Evolutionary conservation across 1,284 basidiomycete species (phyloP).

Genomic region (Pseudozyma sp.): DNA sequence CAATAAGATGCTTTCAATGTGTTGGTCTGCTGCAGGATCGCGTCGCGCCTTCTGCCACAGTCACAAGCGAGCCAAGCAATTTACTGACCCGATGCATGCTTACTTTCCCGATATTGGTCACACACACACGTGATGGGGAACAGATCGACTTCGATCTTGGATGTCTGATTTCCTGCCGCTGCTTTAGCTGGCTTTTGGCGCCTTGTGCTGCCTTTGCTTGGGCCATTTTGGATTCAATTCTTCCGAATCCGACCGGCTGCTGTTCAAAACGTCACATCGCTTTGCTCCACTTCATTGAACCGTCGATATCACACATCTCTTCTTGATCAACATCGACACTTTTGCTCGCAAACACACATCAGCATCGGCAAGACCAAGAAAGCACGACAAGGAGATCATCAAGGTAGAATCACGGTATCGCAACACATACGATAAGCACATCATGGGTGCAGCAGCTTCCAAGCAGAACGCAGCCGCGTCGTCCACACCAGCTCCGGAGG

Average conservation of each 20-base stretch:
- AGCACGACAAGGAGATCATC: no score
- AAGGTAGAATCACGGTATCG: neutral
- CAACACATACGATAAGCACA: neutral
- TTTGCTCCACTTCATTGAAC: slow-evolving; percentile 9
- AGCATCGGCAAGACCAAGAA: neutral
- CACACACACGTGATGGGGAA: slow-evolving; percentile 27
- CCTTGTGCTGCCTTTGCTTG: neutral
- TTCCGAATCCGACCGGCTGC: slow-evolving; percentile 42
- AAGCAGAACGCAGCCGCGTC: slow-evolving; percentile 42
- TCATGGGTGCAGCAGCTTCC: slow-evolving; percentile 51
- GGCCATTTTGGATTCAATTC: slow-evolving; percentile 11
- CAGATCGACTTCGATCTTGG: neutral
- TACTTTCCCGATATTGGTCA: slow-evolving; percentile 11
- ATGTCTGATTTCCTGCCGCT: no score
- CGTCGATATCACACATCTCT: neutral
- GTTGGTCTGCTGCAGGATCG: slow-evolving; percentile 18
- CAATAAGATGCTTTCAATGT: slow-evolving; percentile 5
- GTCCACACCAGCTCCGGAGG: slow-evolving; percentile 38
- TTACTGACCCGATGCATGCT: neutral
- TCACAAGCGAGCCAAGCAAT: slow-evolving; percentile 3
- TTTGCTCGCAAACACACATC: neutral
- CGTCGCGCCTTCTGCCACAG: slow-evolving; percentile 20
- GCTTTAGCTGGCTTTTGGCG: no score
- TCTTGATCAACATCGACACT: no score
- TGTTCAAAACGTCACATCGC: slow-evolving; percentile 2